Evolutionary conservation across 495 filamentous ascomycete species (phyloP), one percentile per base, ranked within the genome.

Genomic region (Hypoxylon lienhwacheense): DNA sequence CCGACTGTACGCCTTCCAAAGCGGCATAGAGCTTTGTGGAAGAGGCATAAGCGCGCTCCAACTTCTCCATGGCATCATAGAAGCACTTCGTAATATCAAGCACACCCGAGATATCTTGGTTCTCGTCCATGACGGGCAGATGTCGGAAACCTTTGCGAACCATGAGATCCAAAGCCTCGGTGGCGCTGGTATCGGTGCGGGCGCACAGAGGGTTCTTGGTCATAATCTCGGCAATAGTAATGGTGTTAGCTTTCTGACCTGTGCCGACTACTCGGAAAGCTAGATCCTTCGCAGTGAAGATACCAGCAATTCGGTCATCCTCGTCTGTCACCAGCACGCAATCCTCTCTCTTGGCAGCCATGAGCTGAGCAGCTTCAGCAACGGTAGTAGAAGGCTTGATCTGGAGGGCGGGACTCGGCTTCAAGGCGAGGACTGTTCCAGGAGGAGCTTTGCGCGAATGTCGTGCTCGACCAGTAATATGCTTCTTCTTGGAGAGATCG

Each of bases 51-150:
- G 93, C 95, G 37, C 93, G 85, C 71, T 98, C 93, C 51, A 98
- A 71, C 73, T 98, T 98, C 77, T 98, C 93, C 93, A 98, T 98
- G 32, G 93, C 93, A 75, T 98, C 93, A 70, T 98, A 98, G 73
- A 98, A 98, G 74, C 93, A 98, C 73, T 97, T 98, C 20, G 93
- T 98, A 65, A 98, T 98, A 77, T 98, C 93, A 35, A 98, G 79
- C 55, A 98, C 91, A 73, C 93, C 93, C 12, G 92, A 96, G 49
- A 98, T 98, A 66, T 98, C 91, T 68, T 97, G 92, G 72, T 97
- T 96, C 78, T 98, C 93, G 70, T 98, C 93, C 93, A 98, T 98
- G 34, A 98, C 93, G 2, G 93, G 93, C 55, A 98, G 71, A 81
- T 98, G 93, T 63, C 93, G 82, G 77, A 98, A 98, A 10, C 93